phyloP scores from a whole-genome alignment of 2,329 filamentous ascomycete genomes.

The Stagonosporopsis vannaccii region DNA sequence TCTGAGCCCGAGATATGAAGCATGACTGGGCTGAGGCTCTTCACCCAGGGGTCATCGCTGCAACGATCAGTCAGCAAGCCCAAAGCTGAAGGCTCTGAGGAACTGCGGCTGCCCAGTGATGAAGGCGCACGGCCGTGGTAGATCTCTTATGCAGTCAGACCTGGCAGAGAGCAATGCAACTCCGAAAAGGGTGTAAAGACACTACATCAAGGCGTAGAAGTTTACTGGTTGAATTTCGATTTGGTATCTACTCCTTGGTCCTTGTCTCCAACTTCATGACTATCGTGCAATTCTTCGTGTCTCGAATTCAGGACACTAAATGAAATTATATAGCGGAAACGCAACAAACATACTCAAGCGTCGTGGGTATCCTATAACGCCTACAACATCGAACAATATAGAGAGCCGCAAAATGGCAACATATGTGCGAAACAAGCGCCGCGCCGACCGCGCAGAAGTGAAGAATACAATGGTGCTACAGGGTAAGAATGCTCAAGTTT shows the following conservation, averaged over 20 bases:
- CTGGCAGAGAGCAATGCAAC: not conserved
- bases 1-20: not conserved
- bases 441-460: constrained; percentile 13
- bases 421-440: constrained; percentile 21
- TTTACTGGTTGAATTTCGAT: not conserved
- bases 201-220: not conserved
- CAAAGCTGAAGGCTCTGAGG: constrained; percentile 6
- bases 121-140: constrained; percentile 11
- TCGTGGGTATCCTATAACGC: constrained; percentile 41
- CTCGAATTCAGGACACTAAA: constrained; percentile 8
- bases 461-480: constrained; percentile 20
- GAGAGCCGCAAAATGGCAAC: constrained; percentile 9
- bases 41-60: constrained; percentile 9
- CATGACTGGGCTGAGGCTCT: not conserved
- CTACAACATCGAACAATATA: constrained; percentile 25
- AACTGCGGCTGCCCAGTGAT: constrained; percentile 1
- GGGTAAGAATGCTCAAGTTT: constrained; percentile 33
- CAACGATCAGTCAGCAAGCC: not conserved
- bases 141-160: not conserved
- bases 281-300: constrained; percentile 13
- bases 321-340: constrained; percentile 15
- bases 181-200: not conserved
- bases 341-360: constrained; percentile 22
- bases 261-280: constrained; percentile 9
- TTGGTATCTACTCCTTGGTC: constrained; percentile 26